Evolutionary conservation across 1,284 basidiomycete genomes (phyloP), one percentile per base, ranked within the genome.

Genomic region (Puccinia horiana): DNA sequence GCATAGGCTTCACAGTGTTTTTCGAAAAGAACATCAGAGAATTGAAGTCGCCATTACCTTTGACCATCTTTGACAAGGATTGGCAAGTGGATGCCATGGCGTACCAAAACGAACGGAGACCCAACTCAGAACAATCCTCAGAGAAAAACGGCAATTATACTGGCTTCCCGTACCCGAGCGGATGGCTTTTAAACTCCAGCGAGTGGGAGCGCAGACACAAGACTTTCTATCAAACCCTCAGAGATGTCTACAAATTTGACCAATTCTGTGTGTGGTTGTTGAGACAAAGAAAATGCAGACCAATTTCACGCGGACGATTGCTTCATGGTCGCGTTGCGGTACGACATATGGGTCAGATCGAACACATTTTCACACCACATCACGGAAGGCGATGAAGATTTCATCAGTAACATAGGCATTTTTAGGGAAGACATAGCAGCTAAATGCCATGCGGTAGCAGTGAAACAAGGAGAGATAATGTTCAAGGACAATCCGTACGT

Each of bases 1-100:
- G 32, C 20, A 37, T 72, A 29, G 69, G 69, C 12, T 72, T 72
- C 40, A 47, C 42, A 3, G 42, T n/a, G 1, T 52, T 35, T 18
- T 73, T 73, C 23, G n/a, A 73, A 6, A 52, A 44, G 23, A 73
- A 73, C 20, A 52, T 73, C 20, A 23, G 18, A 8, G 35, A 54
- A 20, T 18, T 54, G 4, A 20, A 8, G 20, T 26, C 29, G 1
- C 70, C 70, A 0, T 9, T 73, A 1, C 70, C 70, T 35, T 35
- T 73, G 29, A 73, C 70, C 44, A 73, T 73, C 23, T 73, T 73
- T 37, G 47, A 54, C n/a, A 26, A n/a, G 11, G 9, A 56, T 0
- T 75, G 73, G 73, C 73, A 75, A 40, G 73, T 23, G 11, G 52
- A 20, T 1, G 73, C 52, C 3, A 32, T 56, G 9, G 9, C 14